phyloP scores from a whole-genome alignment of 305 asterid genomes.

The Fraxinus angustifolia region DNA sequence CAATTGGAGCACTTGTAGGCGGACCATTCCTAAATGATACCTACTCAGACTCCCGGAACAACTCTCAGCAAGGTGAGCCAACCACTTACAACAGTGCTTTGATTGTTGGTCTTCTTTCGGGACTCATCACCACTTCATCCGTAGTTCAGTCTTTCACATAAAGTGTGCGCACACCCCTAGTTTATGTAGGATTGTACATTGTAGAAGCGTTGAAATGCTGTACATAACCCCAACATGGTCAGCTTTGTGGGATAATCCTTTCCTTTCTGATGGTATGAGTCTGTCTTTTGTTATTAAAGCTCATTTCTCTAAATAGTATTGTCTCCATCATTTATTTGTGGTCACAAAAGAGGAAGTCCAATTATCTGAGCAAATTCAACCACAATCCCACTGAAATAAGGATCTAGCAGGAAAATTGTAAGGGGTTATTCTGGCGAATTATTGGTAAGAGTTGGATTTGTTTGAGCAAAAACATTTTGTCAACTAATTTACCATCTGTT shows the following conservation, averaged over 20 bases:
- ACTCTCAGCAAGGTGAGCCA: constrained; percentile 52
- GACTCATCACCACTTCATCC: constrained; percentile 45
- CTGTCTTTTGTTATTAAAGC: not conserved
- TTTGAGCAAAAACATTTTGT: not conserved
- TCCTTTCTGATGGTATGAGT: not conserved
- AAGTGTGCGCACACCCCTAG: not conserved
- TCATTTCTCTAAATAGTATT: not conserved
- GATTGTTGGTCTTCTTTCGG: constrained; percentile 57
- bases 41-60: constrained; percentile 47
- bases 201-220: not conserved
- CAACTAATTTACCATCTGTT: not conserved
- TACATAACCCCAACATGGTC: not conserved
- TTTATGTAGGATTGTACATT: not conserved
- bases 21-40: constrained; percentile 62
- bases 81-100: constrained; percentile 57
- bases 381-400: not conserved
- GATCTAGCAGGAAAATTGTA: not conserved
- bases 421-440: not conserved
- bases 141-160: constrained; percentile 33
- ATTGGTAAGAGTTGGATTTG: not conserved
- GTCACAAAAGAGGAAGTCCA: not conserved
- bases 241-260: not conserved
- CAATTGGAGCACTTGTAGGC: constrained; percentile 63
- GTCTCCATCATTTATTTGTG: not conserved
- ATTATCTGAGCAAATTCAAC: not conserved